Conservation (phyloP, 352 stramenopile genomes). For the Globisporangium iwayamae region DNA sequence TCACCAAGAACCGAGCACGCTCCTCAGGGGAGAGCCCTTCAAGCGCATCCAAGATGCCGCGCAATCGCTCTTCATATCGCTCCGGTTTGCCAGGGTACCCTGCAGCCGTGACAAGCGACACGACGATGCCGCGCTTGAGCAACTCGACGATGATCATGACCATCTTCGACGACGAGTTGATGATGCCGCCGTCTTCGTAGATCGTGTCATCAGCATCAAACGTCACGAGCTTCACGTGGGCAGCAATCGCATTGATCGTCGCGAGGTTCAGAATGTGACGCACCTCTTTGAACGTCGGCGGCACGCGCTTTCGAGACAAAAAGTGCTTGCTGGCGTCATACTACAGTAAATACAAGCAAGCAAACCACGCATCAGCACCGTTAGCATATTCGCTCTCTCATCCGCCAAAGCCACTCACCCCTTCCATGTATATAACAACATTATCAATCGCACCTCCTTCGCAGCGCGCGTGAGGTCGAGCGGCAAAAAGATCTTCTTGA, state of each 20-base stretch:
- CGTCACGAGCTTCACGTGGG: conserved; percentile 76
- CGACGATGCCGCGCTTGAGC: conserved; percentile 61
- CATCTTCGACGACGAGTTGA: conserved; percentile 65
- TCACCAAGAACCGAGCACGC: conserved; percentile 83
- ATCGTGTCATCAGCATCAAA: conserved; percentile 88
- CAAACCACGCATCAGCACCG: neutral
- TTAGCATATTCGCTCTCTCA: neutral
- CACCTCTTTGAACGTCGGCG: conserved; percentile 83
- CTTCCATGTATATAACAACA: neutral
- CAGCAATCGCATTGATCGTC: conserved; percentile 66
- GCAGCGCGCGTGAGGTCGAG: conserved; percentile 65
- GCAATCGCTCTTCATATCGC: conserved; percentile 71
- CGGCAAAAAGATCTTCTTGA: conserved; percentile 70
- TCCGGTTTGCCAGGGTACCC: conserved; percentile 68
- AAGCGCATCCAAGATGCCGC: conserved; percentile 72
- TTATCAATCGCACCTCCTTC: conserved; percentile 20
- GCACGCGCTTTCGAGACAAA: conserved; percentile 71
- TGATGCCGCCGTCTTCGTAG: conserved; percentile 80
- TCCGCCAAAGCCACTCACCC: neutral
- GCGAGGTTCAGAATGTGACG: conserved; percentile 84
- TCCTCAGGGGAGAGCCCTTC: conserved; percentile 46
- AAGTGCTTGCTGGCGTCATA: conserved; percentile 78
- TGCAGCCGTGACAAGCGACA: conserved; percentile 80
- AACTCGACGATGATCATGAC: conserved; percentile 68
- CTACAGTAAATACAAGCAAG: conserved; percentile 11